A percentile compares a stretch with the other conserved stretches of the same genome.
Conservation (phyloP, 2,329 filamentous ascomycete genomes). For the Phaeophleospora eucalypticola region DNA sequence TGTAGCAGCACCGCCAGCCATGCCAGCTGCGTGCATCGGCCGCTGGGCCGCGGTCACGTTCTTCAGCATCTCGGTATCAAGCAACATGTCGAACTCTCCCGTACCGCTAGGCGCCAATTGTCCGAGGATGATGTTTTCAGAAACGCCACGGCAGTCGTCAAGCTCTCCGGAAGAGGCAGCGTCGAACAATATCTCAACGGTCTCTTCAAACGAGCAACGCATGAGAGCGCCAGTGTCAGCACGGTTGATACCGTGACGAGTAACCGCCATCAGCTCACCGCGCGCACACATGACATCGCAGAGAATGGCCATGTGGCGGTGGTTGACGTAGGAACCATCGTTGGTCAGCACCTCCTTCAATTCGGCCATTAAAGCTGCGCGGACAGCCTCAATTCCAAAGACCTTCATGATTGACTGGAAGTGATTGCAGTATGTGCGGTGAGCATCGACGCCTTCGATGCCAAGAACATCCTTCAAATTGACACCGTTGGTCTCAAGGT, state of each 20-base stretch:
- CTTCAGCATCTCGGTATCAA: conserved; percentile 93
- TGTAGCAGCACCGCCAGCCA: conserved; percentile 69
- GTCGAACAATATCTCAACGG: conserved; percentile 94
- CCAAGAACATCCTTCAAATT: conserved; percentile 77
- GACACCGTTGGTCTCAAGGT: conserved; percentile 90
- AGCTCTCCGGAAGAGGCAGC: conserved; percentile 91
- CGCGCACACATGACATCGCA: conserved; percentile 98
- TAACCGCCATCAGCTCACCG: conserved; percentile 91
- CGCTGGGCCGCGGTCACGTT: conserved; percentile 74
- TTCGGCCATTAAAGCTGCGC: conserved; percentile 80
- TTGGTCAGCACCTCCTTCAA: conserved; percentile 91
- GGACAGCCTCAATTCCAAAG: conserved; percentile 92
- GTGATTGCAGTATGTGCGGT: conserved; percentile 87
- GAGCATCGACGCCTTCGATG: conserved; percentile 82
- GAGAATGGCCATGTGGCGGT: conserved; percentile 90
- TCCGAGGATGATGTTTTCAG: conserved; percentile 97
- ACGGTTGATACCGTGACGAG: conserved; percentile 96
- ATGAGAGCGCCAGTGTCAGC: conserved; percentile 97
- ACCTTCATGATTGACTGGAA: conserved; percentile 92
- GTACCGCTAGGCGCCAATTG: conserved; percentile 97
- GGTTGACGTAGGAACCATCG: conserved; percentile 98
- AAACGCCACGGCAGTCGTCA: conserved; percentile 96
- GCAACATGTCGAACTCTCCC: conserved; percentile 86
- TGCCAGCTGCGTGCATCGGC: conserved; percentile 52
- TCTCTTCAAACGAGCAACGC: conserved; percentile 99